Conservation (phyloP, 1,284 basidiomycete genomes). For the Ceratobasidium sp. region DNA sequence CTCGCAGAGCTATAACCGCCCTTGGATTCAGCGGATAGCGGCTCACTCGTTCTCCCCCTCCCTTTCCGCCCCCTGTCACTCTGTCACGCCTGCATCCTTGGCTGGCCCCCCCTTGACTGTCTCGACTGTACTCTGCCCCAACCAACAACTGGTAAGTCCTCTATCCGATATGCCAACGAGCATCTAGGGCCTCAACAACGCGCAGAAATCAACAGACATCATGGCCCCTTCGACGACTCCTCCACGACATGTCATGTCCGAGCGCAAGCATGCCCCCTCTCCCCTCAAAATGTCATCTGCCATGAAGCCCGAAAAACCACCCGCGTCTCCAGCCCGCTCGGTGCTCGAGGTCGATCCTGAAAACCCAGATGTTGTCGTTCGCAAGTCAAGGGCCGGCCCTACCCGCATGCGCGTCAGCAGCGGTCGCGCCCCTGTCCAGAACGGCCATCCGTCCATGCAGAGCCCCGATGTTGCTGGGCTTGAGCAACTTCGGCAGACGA, state of each 20-base stretch:
- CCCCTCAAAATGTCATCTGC: constrained; percentile 31
- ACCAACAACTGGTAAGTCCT: constrained; percentile 25
- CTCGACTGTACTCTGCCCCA: neutral
- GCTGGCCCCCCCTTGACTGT: too few relatives aligned
- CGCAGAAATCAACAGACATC: constrained; percentile 4
- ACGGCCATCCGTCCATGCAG: neutral
- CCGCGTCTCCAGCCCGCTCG: constrained; percentile 7
- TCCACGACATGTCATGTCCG: neutral
- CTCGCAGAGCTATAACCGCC: constrained; percentile 19
- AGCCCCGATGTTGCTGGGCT: constrained; percentile 58
- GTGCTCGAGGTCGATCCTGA: constrained; percentile 26
- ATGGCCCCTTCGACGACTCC: constrained; percentile 37
- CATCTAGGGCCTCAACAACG: neutral
- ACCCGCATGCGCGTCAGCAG: constrained; percentile 1
- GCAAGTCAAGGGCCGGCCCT: constrained; percentile 3
- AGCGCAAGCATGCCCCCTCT: constrained; percentile 27
- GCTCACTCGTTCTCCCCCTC: constrained; percentile 4
- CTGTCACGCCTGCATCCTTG: neutral
- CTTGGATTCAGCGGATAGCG: constrained; percentile 3
- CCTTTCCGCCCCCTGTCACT: constrained; percentile 5
- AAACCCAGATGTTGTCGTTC: constrained; percentile 8
- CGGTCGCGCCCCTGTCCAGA: neutral
- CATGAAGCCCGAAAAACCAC: constrained; percentile 9
- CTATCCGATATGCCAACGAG: neutral
- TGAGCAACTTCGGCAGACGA: constrained; percentile 58